phyloP scores from a whole-genome alignment of 225 moss, liverwort and hornwort species.

The Pseudoscleropodium purum region DNA sequence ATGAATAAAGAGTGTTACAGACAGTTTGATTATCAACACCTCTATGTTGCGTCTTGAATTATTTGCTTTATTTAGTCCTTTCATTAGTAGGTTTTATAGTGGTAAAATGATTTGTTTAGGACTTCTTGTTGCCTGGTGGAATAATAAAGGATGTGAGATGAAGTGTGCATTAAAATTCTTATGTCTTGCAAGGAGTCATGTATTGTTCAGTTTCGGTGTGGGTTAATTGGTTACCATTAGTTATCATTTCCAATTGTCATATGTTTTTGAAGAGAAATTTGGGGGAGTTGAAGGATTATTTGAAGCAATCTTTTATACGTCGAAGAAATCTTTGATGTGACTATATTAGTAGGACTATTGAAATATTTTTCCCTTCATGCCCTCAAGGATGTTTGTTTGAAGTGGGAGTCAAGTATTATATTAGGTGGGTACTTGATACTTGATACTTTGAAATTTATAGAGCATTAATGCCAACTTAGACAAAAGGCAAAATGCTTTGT shows the following conservation, averaged over 20 bases:
- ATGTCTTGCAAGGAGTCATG: neutral
- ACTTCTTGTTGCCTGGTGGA: no score
- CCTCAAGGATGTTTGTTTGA: rapidly evolving
- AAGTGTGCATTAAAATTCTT: rapidly evolving
- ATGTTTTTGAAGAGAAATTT: neutral
- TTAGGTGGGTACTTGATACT: no score
- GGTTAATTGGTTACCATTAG: no score
- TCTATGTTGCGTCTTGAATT: neutral
- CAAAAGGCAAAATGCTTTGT: rapidly evolving
- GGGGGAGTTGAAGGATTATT: no score
- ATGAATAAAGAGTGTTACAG: neutral
- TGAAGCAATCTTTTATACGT: neutral
- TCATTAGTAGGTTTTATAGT: neutral
- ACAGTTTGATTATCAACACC: neutral
- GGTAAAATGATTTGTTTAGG: no score
- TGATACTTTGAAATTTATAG: neutral
- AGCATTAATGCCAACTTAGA: rapidly evolving
- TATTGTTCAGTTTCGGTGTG: no score
- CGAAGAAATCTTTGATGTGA: no score
- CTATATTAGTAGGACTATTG: no score
- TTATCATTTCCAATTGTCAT: no score
- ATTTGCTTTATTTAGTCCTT: rapidly evolving
- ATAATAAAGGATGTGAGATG: neutral
- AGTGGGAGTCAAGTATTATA: neutral
- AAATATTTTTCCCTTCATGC: neutral